phyloP scores from a whole-genome alignment of 2,329 filamentous ascomycete genomes.

The Elsinoe ampelina region DNA sequence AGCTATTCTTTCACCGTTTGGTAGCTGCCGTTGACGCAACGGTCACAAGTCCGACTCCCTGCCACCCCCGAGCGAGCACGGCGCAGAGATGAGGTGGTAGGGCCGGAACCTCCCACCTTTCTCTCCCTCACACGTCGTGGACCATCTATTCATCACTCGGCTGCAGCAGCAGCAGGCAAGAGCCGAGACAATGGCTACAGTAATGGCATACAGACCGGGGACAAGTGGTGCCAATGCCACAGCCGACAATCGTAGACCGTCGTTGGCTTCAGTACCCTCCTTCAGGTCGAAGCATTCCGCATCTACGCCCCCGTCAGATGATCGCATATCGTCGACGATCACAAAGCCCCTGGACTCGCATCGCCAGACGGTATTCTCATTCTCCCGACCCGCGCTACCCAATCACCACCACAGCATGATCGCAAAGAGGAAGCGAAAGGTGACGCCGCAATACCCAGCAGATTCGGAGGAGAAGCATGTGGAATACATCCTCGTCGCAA shows the following conservation, averaged over 20 bases:
- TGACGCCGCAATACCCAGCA: conserved; percentile 42
- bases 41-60: conserved; percentile 2
- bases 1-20: conserved; percentile 2
- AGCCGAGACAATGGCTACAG: conserved; percentile 27
- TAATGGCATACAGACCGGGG: conserved; percentile 10
- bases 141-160: background rate
- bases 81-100: background rate
- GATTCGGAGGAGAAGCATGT: conserved; percentile 70
- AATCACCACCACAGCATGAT: conserved; percentile 9
- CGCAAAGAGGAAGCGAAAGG: conserved; percentile 19
- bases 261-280: conserved; percentile 23
- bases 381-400: conserved; percentile 7
- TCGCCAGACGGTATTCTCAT: conserved; percentile 10
- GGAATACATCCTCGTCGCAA: conserved; percentile 95
- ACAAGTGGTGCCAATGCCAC: conserved; percentile 7
- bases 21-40: conserved; percentile 13
- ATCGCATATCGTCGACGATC: conserved; percentile 13
- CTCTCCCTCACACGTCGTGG: background rate
- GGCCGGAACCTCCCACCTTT: background rate
- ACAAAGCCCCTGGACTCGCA: conserved; percentile 4
- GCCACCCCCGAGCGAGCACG: background rate
- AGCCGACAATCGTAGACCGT: conserved; percentile 20
- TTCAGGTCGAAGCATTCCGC: conserved; percentile 13
- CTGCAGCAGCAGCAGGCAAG: conserved; percentile 3
- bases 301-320: conserved; percentile 9